Evolutionary conservation across 2,329 filamentous ascomycete genomes (phyloP), one percentile per base, ranked within the genome.

Genomic region (Magnaporthiopsis poae): DNA sequence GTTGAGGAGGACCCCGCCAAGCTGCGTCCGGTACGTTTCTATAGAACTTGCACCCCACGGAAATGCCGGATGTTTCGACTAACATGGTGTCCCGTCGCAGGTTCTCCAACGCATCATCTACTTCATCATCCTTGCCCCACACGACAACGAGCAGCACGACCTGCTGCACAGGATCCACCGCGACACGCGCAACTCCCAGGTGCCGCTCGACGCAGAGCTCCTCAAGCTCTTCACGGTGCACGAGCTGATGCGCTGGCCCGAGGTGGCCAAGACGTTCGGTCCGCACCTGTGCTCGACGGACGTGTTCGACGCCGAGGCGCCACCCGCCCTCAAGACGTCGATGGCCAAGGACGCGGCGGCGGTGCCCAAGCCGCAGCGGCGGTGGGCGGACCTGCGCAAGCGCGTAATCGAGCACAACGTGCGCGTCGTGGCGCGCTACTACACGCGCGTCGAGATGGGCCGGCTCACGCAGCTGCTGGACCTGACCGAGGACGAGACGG

Each of bases 391-490:
- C 75, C 82, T 99, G 70, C 91, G 95, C 74, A 98, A 98, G 85
- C 92, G 95, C 65, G 95, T 99, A 69, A 99, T 99, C 73, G 95
- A 99, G 82, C 95, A 99, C 81, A 99, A 99, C 71, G 94, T 99
- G 65, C 91, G 95, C 65, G 95, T 99, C 1, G 87, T 99, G 56
- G 95, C 95, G 73, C 96, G 96, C 80, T 99, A 99, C 84, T 99
- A 99, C 81, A 99, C 95, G 29, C 91, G 95, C 72, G 96, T 99
- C 75, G 89, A 92, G 77, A 95, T 97, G 85, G 87, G 88, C 70
- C 91, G 95, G 46, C 83, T 99, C 69, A 96, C 92, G 9, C 86
- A 95, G 77, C 86, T 99, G 36, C 87, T 99, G 67, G 95, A 99
- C 75, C 83, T 99, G 71, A 90, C 89, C 0, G 92, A 96, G 76